Evolutionary conservation across 2,329 filamentous ascomycete species (phyloP).

Genomic region (Aspergillus puulaauensis): DNA sequence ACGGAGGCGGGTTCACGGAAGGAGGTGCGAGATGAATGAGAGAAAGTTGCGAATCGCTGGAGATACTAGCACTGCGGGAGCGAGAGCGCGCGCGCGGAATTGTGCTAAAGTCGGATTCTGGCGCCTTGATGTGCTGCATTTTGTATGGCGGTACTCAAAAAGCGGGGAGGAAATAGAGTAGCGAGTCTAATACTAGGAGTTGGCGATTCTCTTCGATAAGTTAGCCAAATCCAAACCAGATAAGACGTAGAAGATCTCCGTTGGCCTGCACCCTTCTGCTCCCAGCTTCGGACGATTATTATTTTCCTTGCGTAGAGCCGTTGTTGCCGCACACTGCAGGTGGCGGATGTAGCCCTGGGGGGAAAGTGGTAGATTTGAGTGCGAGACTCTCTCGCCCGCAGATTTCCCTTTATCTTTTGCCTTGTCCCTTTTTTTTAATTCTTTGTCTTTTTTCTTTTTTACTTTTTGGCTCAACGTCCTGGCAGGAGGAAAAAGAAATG

Average conservation of each 20-base stretch:
- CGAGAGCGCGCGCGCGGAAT: slow-evolving; percentile 33
- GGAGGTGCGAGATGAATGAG: slow-evolving; percentile 60
- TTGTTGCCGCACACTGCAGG: background rate
- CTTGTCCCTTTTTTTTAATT: background rate
- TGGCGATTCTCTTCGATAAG: background rate
- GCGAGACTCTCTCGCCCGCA: background rate
- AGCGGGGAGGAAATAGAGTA: background rate
- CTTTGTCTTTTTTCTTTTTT: background rate
- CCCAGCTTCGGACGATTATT: slow-evolving; percentile 9
- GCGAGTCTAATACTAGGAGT: slow-evolving; percentile 1
- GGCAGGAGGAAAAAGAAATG: slow-evolving; percentile 10
- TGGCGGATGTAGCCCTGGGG: background rate
- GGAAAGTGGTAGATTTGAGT: background rate
- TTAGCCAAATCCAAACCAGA: background rate
- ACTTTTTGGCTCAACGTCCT: background rate
- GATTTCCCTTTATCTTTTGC: background rate
- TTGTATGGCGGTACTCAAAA: slow-evolving; percentile 14
- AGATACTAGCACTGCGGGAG: slow-evolving; percentile 38
- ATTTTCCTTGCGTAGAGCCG: slow-evolving; percentile 1
- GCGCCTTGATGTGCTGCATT: slow-evolving; percentile 33
- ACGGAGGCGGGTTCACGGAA: slow-evolving; percentile 71
- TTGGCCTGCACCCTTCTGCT: background rate
- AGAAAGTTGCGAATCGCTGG: slow-evolving; percentile 35
- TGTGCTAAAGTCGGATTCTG: slow-evolving; percentile 31
- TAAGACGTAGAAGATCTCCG: slow-evolving; percentile 3